Evolutionary conservation across 495 filamentous ascomycete species (phyloP).

Genomic region (Venustampulla echinocandica): DNA sequence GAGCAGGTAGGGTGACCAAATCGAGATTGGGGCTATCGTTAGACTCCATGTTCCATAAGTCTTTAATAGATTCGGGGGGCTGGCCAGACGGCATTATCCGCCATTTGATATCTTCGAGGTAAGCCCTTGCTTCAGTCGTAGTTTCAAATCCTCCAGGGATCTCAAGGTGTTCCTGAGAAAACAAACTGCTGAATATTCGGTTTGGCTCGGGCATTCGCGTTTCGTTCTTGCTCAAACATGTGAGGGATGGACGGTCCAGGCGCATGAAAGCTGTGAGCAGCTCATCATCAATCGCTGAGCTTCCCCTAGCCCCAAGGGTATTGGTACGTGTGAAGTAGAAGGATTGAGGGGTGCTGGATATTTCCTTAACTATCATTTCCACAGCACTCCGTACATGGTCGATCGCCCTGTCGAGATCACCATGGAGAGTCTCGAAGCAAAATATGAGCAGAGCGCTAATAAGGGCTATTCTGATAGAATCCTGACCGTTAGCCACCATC

Average conservation of each 20-base stretch:
- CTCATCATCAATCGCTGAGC: slow-evolving; percentile 8
- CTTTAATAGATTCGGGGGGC: not conserved
- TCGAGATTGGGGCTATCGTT: not conserved
- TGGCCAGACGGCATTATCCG: slow-evolving; percentile 5
- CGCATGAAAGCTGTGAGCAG: slow-evolving; percentile 16
- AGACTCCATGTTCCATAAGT: not conserved
- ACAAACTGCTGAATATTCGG: slow-evolving; percentile 9
- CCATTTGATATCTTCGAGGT: slow-evolving; percentile 18
- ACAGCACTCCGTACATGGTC: slow-evolving; percentile 17
- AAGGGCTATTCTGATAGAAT: slow-evolving; percentile 8
- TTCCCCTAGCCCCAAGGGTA: not conserved
- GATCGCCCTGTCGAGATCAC: slow-evolving; percentile 7
- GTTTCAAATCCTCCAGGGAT: slow-evolving; percentile 11
- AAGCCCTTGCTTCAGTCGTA: slow-evolving; percentile 16
- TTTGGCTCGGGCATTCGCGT: not conserved
- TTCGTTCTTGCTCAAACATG: slow-evolving; percentile 1
- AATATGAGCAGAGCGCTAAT: slow-evolving; percentile 17
- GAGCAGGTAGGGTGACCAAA: not conserved
- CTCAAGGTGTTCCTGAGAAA: slow-evolving; percentile 5
- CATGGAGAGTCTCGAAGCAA: slow-evolving; percentile 19
- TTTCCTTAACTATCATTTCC: slow-evolving; percentile 11
- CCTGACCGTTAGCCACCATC: slow-evolving; percentile 1
- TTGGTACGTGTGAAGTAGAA: slow-evolving; percentile 3
- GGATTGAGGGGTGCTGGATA: slow-evolving; percentile 8
- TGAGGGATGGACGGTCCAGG: slow-evolving; percentile 9